Percentiles rank a stretch among this genome's conserved stretches.
Conservation (phyloP, 352 stramenopile genomes). For the Pythium coloratum region DNA sequence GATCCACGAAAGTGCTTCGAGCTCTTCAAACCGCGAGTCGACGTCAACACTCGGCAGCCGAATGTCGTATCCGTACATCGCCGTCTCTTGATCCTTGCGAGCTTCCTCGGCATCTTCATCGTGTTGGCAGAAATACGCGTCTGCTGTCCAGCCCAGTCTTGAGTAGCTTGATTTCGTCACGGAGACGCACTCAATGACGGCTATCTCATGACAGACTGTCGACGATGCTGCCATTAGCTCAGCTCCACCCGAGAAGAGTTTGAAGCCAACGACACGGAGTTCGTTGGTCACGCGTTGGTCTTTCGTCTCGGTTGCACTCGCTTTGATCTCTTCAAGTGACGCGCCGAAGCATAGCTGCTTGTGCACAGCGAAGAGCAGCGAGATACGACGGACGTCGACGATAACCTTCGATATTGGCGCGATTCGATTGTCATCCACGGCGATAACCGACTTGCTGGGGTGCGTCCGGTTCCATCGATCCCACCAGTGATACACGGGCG, state of each 20-base stretch:
- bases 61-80: slow-evolving; percentile 75
- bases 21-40: slow-evolving; percentile 51
- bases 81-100: slow-evolving; percentile 31
- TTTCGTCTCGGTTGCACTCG: slow-evolving; percentile 1
- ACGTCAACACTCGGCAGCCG: slow-evolving; percentile 46
- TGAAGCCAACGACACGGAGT: slow-evolving; percentile 16
- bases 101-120: slow-evolving; percentile 7
- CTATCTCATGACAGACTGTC: slow-evolving; percentile 8
- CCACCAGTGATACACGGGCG: slow-evolving; percentile 84
- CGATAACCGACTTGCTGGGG: slow-evolving; percentile 50
- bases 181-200: neutral
- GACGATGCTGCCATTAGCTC: slow-evolving; percentile 12
- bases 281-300: slow-evolving; percentile 11
- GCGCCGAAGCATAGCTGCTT: slow-evolving; percentile 60
- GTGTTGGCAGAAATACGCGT: slow-evolving; percentile 19
- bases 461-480: slow-evolving; percentile 78
- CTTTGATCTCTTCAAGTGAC: slow-evolving; percentile 39
- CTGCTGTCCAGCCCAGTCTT: slow-evolving; percentile 16
- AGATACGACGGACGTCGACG: slow-evolving; percentile 47
- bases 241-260: slow-evolving; percentile 9
- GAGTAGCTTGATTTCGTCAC: slow-evolving; percentile 22
- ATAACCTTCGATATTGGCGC: slow-evolving; percentile 70
- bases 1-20: slow-evolving; percentile 67
- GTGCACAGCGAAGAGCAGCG: slow-evolving; percentile 57
- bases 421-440: slow-evolving; percentile 49